Base-by-base conservation (phyloP, 2,329 filamentous ascomycete species). In the Cylindrodendrum hubeiense region DNA sequence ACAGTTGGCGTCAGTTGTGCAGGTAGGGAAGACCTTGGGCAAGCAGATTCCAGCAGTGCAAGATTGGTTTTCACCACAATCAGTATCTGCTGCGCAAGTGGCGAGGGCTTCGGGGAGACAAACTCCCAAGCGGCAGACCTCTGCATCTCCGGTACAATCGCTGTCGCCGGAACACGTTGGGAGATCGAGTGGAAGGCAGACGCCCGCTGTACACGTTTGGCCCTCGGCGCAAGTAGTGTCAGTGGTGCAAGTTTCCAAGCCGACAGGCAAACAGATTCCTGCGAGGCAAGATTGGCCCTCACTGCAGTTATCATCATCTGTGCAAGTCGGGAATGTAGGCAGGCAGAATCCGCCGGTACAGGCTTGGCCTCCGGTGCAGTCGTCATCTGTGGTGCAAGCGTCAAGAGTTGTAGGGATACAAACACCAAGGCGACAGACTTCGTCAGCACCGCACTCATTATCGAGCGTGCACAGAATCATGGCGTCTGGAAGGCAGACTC, bases 41-140 rank as follows among this genome's bases (percentile, higher is more conserved):
- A 59, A 19, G 12, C 56, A 59, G 47, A 59, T 30, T 34, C 59
- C 59, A 4, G 41, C 43, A 3, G 43, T 34, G 15, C 60, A 63
- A 2, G 37, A 33, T 17, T 51, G 34, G 10, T 37, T 28, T 15
- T 13, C 22, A 5, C 37, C 19, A 21, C 60, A 63, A 24, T 43
- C 26, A 3, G 21, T 24, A 21, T 52, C 17, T 8, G 60, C 28
- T 19, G 52, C 39, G 15, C 60, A 63, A n/a, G 24, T 19, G 3
- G 24, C 22, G 7, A 61, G 43, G 34, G 4, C 9, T 5, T 22
- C 17, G 5, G 59, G 51, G 24, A 61, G 19, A 55, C 59, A 61
- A 3, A 54, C 43, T 26, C 59, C 59, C 10, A 61, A 43, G 21
- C 59, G 49, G 9, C 59, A 61, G 8, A 55, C 26, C 8, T 54